Evolutionary conservation across 2,329 filamentous ascomycete species (phyloP), one percentile per base, ranked within the genome.

Genomic region (Dactylellina cionopaga): DNA sequence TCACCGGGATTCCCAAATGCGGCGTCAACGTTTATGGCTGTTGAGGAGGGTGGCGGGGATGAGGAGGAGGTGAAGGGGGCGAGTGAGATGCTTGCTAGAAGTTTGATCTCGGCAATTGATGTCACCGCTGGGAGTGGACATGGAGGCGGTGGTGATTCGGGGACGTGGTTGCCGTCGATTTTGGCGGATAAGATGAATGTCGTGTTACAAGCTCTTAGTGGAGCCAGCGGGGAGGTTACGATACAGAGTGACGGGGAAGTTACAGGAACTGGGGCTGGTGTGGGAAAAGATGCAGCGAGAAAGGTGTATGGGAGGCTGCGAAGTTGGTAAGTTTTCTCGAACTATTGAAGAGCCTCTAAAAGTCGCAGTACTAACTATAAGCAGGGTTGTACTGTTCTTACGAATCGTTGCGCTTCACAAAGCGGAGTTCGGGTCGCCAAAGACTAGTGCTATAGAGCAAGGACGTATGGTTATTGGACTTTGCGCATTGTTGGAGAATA

Each of bases 181-280:
- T 63, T 78, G 58, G 74, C 76, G n/a, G 77, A 77, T 56, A 76
- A 77, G 56, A 25, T 77, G 56, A 76, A 75, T 65, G 71, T 66
- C 47, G 68, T 77, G 51, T 54, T 77, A 52, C 74, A 76, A 27
- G 37, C n/a, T 11, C 29, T 68, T 60, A 60, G 49, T 31, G 60
- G 47, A 11, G 49, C 46, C 22, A 51, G 56, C 15, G 55, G 65
- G 37, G 64, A 70, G 24, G 58, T 74, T 11, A 59, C 56, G 29
- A 66, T 63, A 29, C 56, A 58, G 10, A 66, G 56, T 55, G 63
- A 64, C 68, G 72, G 65, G n/a, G 72, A 64, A 27, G 55, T 66
- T 44, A 65, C 55, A 17, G 37, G 22, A n/a, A 37, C 13, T 13
- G 31, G 43, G 66, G n/a, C n/a, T n/a, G n/a, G n/a, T n/a, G n/a